Percentiles rank a stretch among this genome's conserved stretches.
phyloP scores from a whole-genome alignment of 2,329 filamentous ascomycete genomes.

The Curvularia sp. region DNA sequence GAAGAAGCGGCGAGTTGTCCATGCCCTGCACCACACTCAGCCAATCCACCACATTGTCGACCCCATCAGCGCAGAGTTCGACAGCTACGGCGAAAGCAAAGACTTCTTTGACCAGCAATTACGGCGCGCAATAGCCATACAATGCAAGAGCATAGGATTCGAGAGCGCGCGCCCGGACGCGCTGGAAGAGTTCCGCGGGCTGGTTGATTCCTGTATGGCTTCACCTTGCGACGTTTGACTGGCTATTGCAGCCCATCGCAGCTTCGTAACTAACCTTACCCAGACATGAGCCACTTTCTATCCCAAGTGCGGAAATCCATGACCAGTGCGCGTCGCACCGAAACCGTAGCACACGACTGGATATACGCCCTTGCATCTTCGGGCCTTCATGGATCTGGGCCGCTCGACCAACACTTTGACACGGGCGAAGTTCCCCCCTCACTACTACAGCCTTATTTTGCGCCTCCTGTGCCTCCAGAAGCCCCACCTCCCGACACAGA shows the following conservation, averaged over 20 bases:
- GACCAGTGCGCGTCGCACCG: conserved; percentile 61
- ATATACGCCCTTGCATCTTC: conserved; percentile 57
- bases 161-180: conserved; percentile 62
- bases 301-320: conserved; percentile 64
- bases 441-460: conserved; percentile 51
- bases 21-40: conserved; percentile 46
- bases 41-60: conserved; percentile 43
- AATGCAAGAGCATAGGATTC: conserved; percentile 61
- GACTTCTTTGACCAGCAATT: conserved; percentile 62
- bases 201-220: conserved; percentile 65
- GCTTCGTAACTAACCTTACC: conserved; percentile 25
- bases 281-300: conserved; percentile 63
- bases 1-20: conserved; percentile 48
- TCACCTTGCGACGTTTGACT: conserved; percentile 27
- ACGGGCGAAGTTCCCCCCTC: conserved; percentile 46
- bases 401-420: conserved; percentile 52
- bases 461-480: conserved; percentile 51
- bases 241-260: conserved; percentile 3
- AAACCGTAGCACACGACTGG: conserved; percentile 66
- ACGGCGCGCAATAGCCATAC: conserved; percentile 61
- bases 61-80: conserved; percentile 45
- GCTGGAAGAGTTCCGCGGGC: conserved; percentile 62
- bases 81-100: conserved; percentile 53
- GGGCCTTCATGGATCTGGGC: conserved; percentile 49
- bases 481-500: conserved; percentile 53